Evolutionary conservation across 176 grass and related monocot genomes (phyloP).

Genomic region (Saccharum officinarum): DNA sequence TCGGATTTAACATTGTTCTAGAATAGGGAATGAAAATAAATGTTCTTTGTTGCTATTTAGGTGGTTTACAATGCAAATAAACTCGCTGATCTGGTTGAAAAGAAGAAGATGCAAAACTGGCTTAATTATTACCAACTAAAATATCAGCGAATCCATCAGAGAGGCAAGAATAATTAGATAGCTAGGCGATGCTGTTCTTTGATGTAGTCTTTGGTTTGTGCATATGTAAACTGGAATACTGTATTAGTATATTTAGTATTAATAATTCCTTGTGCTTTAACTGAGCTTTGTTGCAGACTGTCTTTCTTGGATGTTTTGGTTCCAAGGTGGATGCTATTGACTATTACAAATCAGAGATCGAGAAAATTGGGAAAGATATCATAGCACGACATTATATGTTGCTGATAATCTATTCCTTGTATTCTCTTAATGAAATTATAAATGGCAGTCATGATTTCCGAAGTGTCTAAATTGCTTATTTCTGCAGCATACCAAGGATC

Average conservation of each 20-base stretch:
- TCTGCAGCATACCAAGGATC: no score
- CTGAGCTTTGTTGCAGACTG: slow-evolving; percentile 55
- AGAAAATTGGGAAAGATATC: slow-evolving; percentile 56
- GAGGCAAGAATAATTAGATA: slow-evolving; percentile 18
- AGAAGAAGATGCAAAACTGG: slow-evolving; percentile 88
- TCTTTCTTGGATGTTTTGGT: slow-evolving; percentile 85
- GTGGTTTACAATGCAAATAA: no score
- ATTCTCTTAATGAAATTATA: not conserved
- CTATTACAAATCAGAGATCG: not conserved
- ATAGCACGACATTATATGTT: not conserved
- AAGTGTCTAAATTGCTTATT: no score
- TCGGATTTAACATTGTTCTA: no score
- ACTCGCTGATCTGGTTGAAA: slow-evolving; percentile 46
- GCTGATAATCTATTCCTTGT: not conserved
- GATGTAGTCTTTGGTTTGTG: not conserved
- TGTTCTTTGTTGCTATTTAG: no score
- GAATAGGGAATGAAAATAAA: no score
- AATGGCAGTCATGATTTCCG: no score
- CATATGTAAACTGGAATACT: not conserved
- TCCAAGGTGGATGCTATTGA: slow-evolving; percentile 91
- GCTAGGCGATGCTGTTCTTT: not conserved
- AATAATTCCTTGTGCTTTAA: slow-evolving; percentile 30
- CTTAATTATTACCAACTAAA: slow-evolving; percentile 84
- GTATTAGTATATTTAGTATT: not conserved
- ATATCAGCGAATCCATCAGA: slow-evolving; percentile 65